Conservation (phyloP, 345 rosid genomes). For the Lagerstroemia speciosa region DNA sequence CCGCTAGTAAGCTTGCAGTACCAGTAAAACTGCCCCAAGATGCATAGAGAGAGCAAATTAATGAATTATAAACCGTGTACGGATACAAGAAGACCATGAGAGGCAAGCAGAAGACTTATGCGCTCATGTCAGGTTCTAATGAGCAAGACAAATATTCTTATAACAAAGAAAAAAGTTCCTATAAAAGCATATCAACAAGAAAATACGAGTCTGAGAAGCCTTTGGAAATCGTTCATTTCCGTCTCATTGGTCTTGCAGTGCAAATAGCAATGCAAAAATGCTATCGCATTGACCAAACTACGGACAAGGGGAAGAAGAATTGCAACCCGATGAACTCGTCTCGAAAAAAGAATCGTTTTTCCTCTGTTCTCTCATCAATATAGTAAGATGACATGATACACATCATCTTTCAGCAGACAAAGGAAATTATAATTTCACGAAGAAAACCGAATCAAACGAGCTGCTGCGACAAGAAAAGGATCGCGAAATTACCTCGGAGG, state of each 20-base stretch:
- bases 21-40: conserved; percentile 7
- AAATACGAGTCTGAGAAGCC: not conserved
- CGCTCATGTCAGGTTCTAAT: not conserved
- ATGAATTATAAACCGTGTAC: not conserved
- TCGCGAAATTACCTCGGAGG: conserved; percentile 28
- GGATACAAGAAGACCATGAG: not conserved
- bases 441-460: not conserved
- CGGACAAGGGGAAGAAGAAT: too few relatives aligned
- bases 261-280: not conserved
- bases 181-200: not conserved
- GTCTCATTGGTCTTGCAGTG: not conserved
- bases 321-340: too few relatives aligned
- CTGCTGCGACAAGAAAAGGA: not conserved
- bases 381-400: too few relatives aligned
- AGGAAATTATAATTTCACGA: too few relatives aligned
- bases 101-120: not conserved
- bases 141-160: not conserved
- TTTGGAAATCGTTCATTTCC: not conserved
- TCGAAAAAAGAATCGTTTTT: too few relatives aligned
- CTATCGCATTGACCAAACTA: not conserved
- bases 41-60: not conserved
- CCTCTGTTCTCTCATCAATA: too few relatives aligned
- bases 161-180: not conserved
- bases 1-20: not conserved
- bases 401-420: too few relatives aligned